These are phyloP conservation scores for Globisporangium lucens DNA, from an alignment of 352 stramenopile genomes.

Conservation along the genomic window DNA sequence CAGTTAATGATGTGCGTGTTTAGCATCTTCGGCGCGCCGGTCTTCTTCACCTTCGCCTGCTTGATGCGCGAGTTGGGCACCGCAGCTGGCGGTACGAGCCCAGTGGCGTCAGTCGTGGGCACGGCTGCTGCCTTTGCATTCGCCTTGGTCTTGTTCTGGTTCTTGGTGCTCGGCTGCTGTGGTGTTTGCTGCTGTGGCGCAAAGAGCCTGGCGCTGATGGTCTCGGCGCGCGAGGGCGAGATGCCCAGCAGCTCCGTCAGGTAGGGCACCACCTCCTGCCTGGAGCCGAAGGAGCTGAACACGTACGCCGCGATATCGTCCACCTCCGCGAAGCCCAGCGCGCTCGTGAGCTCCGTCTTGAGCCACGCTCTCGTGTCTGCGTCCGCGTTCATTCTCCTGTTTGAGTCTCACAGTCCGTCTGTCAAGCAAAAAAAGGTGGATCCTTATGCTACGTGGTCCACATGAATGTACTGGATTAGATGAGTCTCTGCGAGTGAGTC, in stretches of 20 bases:
- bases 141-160: conserved; percentile 8
- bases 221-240: conserved; percentile 34
- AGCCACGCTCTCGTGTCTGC: conserved; percentile 44
- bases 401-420: background rate
- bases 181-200: conserved; percentile 6
- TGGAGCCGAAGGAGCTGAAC: conserved; percentile 38
- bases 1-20: conserved; percentile 71
- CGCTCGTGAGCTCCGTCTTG: conserved; percentile 50
- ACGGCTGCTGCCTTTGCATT: background rate
- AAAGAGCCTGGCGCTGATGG: conserved; percentile 52
- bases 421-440: background rate
- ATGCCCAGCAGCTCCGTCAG: conserved; percentile 70
- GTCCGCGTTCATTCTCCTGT: conserved; percentile 22
- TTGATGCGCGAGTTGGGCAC: conserved; percentile 50
- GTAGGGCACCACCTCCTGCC: conserved; percentile 49
- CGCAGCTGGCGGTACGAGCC: conserved; percentile 37
- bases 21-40: conserved; percentile 32
- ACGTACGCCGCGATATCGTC: conserved; percentile 68
- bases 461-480: background rate
- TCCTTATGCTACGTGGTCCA: background rate
- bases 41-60: conserved; percentile 43
- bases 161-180: background rate
- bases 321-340: conserved; percentile 68
- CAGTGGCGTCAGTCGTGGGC: background rate
- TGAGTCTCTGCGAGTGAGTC: background rate